Conservation (phyloP, 2,329 filamentous ascomycete species). For the Rugonectria rugulosa region DNA sequence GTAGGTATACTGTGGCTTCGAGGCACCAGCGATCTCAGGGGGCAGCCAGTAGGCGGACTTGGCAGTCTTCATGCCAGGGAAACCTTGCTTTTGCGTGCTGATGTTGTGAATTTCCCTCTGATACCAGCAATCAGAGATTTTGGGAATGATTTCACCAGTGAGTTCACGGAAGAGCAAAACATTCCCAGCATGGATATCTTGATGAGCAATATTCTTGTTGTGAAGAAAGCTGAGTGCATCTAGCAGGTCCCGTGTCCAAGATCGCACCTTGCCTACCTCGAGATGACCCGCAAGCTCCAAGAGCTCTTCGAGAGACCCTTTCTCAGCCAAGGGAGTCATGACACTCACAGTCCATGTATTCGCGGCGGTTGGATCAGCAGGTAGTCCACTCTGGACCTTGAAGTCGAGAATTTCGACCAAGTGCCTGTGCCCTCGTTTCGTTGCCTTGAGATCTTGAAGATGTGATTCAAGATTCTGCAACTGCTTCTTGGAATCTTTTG, state of each 20-base stretch:
- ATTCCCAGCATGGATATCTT: constrained; percentile 81
- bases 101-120: constrained; percentile 73
- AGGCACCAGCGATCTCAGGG: constrained; percentile 73
- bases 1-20: constrained; percentile 69
- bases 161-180: constrained; percentile 77
- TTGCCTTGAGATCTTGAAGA: constrained; percentile 75
- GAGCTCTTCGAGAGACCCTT: constrained; percentile 82
- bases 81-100: constrained; percentile 57
- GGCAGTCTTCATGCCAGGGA: constrained; percentile 64
- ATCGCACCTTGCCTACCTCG: constrained; percentile 76
- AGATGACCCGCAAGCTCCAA: constrained; percentile 80
- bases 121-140: constrained; percentile 77
- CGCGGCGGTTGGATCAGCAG: constrained; percentile 46
- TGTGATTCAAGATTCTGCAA: constrained; percentile 79
- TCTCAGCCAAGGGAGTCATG: constrained; percentile 79
- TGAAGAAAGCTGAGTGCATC: constrained; percentile 90
- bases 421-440: constrained; percentile 80
- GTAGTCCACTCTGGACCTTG: constrained; percentile 69
- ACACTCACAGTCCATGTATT: constrained; percentile 76
- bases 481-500: constrained; percentile 74
- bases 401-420: constrained; percentile 84
- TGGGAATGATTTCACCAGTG: constrained; percentile 74
- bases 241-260: constrained; percentile 91
- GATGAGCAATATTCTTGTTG: constrained; percentile 82
- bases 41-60: constrained; percentile 85